Evolutionary conservation across 179 eudicot genomes (phyloP).

Genomic region (Spergularia azorica): DNA sequence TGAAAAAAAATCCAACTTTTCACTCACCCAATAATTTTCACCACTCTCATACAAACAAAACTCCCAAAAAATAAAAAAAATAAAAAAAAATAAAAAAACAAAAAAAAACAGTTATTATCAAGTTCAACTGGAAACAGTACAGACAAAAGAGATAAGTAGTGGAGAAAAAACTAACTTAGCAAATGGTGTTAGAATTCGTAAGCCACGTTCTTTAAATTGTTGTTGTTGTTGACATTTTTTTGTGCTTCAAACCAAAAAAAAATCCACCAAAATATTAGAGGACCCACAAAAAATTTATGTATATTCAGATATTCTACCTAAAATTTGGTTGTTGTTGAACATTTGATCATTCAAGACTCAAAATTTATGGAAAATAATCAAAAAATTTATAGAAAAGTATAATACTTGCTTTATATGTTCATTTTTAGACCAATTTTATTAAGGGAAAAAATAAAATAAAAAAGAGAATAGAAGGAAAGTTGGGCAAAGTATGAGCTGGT

Average conservation of each 20-base stretch:
- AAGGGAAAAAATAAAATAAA: not conserved
- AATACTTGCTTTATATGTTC: not conserved
- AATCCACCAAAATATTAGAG: not conserved
- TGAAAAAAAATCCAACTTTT: constrained; percentile 23
- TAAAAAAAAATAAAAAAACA: too few species aligned
- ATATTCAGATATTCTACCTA: not conserved
- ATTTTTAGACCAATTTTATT: not conserved
- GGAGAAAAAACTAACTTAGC: constrained; percentile 26
- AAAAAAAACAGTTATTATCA: not conserved
- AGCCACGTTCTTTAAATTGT: constrained; percentile 36
- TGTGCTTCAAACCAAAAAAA: constrained; percentile 13
- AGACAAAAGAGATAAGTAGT: constrained; percentile 7
- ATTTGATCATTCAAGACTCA: not conserved
- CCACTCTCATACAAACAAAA: not conserved
- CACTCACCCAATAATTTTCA: constrained; percentile 12
- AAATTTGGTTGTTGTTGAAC: constrained; percentile 8
- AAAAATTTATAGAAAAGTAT: not conserved
- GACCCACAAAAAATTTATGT: not conserved
- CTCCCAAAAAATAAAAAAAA: not conserved
- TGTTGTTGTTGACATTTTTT: constrained; percentile 15
- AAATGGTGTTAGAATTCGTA: constrained; percentile 35
- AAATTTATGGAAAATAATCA: not conserved
- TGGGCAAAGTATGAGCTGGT: constrained; percentile 36
- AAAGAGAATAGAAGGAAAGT: constrained; percentile 8
- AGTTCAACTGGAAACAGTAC: not conserved